phyloP scores from a whole-genome alignment of 2,329 filamentous ascomycete species.

The Alternaria longipes region DNA sequence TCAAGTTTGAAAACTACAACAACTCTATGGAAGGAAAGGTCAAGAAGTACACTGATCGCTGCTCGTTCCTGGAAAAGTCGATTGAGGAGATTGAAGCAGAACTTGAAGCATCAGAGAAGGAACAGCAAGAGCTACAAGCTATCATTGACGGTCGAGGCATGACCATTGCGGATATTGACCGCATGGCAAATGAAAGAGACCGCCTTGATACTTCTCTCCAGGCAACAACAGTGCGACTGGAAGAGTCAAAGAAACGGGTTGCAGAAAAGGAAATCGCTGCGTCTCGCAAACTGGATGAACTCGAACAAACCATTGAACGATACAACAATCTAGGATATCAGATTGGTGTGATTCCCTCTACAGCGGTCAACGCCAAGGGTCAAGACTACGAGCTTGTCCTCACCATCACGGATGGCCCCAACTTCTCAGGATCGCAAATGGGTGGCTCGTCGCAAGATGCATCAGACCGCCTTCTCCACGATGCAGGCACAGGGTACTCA shows the following conservation, averaged over 20 bases:
- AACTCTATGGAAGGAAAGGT: slow-evolving; percentile 82
- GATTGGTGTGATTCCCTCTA: slow-evolving; percentile 85
- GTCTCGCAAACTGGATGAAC: slow-evolving; percentile 83
- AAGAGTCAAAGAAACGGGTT: slow-evolving; percentile 84
- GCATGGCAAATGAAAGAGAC: slow-evolving; percentile 96
- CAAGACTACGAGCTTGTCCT: slow-evolving; percentile 85
- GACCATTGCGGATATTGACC: slow-evolving; percentile 97
- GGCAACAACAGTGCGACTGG: slow-evolving; percentile 75
- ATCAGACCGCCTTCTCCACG: slow-evolving; percentile 81
- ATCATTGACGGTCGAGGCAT: slow-evolving; percentile 93
- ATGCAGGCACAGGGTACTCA: slow-evolving; percentile 85
- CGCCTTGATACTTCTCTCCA: slow-evolving; percentile 90
- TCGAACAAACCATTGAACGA: slow-evolving; percentile 87
- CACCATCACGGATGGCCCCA: slow-evolving; percentile 78
- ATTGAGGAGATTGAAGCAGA: slow-evolving; percentile 86
- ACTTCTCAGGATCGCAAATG: slow-evolving; percentile 69
- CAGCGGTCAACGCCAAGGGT: slow-evolving; percentile 85
- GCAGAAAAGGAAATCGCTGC: slow-evolving; percentile 90
- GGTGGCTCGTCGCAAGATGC: slow-evolving; percentile 54
- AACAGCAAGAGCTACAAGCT: slow-evolving; percentile 80
- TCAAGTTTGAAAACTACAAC: slow-evolving; percentile 97
- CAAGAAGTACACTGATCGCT: slow-evolving; percentile 85
- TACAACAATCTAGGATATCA: slow-evolving; percentile 97
- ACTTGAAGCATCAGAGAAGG: slow-evolving; percentile 81
- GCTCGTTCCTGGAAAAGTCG: slow-evolving; percentile 84